Evolutionary conservation across 176 grass and related monocot genomes (phyloP), one percentile per base, ranked within the genome.

Genomic region (Aegilops bicornis): DNA sequence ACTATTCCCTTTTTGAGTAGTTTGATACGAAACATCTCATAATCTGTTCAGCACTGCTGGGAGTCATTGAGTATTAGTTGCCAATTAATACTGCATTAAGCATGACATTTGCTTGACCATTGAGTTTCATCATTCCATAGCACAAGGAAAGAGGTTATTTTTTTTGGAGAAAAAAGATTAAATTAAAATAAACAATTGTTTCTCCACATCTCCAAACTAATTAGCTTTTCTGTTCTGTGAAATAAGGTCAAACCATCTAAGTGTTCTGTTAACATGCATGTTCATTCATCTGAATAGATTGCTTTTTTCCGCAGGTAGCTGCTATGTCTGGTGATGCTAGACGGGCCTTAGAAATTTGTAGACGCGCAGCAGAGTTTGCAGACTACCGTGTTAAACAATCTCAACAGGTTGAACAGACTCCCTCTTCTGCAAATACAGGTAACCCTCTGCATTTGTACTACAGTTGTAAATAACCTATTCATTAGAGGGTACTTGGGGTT

Each of bases 321-420:
- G 97, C 97, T 83, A 96, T 95, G 93, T 99, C 97, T 29, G 97
- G 97, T 29, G 97, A 99, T 94, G 97, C 94, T 79, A 94, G 97
- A 71, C 97, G 97, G 31, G 97, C 88, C 9, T 88, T 99, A 84
- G 91, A 99, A 86, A 94, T 99, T 81, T 99, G 97, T 90, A 93
- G 92, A 74, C 90, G 88, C 10, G 97, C 97, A 69, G 85, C 97
- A 75, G 94, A 96, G 63, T 88, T 99, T 37, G 92, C 92, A 81
- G 94, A 99, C 45, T 99, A 91, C 85, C 85, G 83, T 63, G 16
- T 92, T 17, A 99, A 99, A 91, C 93, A 92, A 56, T 64, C 70
- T 74, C 42, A 33, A 79, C 69, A 75, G 33, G 87, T 63, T 74
- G 81, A 63, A 80, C 79, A 79, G 66, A 58, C 56, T 35, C 79